These are phyloP conservation scores for Malassezia caprae DNA, from an alignment of 1,284 basidiomycete species.

Conservation along the genomic window DNA sequence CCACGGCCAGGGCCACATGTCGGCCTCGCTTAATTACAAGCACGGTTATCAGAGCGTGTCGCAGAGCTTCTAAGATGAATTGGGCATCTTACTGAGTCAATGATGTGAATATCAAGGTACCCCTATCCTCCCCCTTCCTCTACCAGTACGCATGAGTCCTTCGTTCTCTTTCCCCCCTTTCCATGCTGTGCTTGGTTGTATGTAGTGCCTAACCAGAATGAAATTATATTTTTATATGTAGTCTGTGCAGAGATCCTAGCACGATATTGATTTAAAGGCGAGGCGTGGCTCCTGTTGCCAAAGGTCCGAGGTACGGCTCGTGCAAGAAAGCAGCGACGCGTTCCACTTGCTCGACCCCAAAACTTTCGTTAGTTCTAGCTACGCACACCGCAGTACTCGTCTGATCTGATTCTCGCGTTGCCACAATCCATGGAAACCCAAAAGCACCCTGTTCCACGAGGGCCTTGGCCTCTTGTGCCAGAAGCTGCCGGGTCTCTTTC, in stretches of 20 bases:
- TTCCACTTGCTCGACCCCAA: constrained; percentile 5
- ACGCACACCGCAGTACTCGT: not conserved
- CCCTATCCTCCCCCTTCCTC: not conserved
- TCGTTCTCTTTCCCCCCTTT: not conserved
- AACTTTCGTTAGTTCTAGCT: not conserved
- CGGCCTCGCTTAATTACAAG: constrained; percentile 9
- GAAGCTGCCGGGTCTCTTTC: not conserved
- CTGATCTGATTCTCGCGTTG: not conserved
- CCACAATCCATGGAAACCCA: constrained; percentile 9
- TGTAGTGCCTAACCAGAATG: constrained; percentile 1
- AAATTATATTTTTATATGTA: not conserved
- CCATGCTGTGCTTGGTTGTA: not conserved
- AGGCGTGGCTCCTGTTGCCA: constrained; percentile 3
- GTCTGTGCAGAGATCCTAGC: not conserved
- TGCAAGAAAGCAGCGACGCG: constrained; percentile 8
- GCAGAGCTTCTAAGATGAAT: constrained; percentile 2
- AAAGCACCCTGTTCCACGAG: constrained; percentile 9
- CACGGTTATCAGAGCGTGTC: constrained; percentile 8
- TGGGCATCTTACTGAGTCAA: not conserved
- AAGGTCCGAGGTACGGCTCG: constrained; percentile 4
- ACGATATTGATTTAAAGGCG: not conserved
- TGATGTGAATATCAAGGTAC: not conserved
- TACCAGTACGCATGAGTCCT: not conserved
- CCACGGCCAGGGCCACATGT: constrained; percentile 1
- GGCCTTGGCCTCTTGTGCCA: not conserved